phyloP scores from a whole-genome alignment of 2,329 filamentous ascomycete species.

The Orbilia ellipsospora region DNA sequence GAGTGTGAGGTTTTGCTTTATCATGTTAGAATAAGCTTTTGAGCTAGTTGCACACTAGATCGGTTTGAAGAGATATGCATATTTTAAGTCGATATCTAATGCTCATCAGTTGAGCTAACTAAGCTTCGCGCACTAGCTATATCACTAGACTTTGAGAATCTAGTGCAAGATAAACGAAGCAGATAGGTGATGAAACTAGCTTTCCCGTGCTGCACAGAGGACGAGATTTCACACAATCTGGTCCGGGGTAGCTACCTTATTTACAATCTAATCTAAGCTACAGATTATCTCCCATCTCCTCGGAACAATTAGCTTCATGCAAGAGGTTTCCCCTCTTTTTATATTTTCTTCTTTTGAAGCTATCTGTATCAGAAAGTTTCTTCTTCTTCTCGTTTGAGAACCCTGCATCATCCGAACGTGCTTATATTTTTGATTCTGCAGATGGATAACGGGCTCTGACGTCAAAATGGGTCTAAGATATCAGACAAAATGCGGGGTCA shows the following conservation, averaged over 20 bases:
- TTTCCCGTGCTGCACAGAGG: no score
- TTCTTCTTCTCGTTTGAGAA: neutral
- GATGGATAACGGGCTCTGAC: conserved; percentile 8
- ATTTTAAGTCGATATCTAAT: no score
- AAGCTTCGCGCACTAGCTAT: neutral
- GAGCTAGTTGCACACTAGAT: no score
- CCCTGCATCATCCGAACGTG: conserved; percentile 12
- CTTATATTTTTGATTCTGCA: neutral
- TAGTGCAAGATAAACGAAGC: conserved; percentile 4
- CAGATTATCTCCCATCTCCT: neutral
- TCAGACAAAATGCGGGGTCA: conserved; percentile 15
- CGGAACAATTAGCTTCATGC: conserved; percentile 22
- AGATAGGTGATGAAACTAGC: neutral
- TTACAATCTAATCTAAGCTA: neutral
- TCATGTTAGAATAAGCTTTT: no score
- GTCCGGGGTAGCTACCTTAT: conserved; percentile 4
- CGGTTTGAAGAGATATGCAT: no score
- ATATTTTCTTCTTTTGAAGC: conserved; percentile 14
- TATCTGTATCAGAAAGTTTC: conserved; percentile 15
- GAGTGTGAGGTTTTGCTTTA: no score
- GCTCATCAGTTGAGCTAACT: neutral
- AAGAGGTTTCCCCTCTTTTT: neutral
- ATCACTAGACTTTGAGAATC: neutral
- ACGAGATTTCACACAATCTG: neutral
- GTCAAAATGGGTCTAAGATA: conserved; percentile 13